Percentiles rank a stretch among this genome's conserved stretches.
Evolutionary conservation across 768 basidiomycete species (phyloP).

Genomic region (Lactifluus subvellereus): DNA sequence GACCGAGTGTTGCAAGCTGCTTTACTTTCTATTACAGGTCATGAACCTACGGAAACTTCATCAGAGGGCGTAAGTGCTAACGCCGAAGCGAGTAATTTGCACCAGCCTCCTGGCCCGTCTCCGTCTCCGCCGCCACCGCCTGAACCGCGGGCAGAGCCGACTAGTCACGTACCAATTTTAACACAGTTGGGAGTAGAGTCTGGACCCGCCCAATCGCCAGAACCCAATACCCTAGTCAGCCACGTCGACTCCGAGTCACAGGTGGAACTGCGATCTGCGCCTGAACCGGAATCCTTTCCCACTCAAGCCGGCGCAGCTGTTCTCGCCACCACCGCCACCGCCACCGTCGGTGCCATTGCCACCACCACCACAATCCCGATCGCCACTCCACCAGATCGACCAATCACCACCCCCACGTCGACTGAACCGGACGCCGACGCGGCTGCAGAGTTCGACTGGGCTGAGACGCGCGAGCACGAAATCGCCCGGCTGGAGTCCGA

Average conservation of each 20-base stretch:
- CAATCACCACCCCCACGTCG: not conserved
- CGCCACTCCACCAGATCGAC: not conserved
- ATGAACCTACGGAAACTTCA: slow-evolving; percentile 33
- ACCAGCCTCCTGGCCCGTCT: slow-evolving; percentile 3
- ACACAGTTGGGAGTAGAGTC: not conserved
- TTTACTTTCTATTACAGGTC: slow-evolving; percentile 63
- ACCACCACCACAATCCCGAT: not conserved
- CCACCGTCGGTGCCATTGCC: slow-evolving; percentile 7
- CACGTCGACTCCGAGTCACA: not conserved
- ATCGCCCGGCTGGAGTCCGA: slow-evolving; percentile 76
- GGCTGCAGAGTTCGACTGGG: slow-evolving; percentile 64
- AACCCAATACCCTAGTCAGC: not conserved
- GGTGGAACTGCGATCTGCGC: not conserved
- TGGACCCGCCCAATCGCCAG: not conserved
- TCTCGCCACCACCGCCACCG: slow-evolving; percentile 17
- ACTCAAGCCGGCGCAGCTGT: not conserved
- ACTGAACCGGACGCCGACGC: slow-evolving; percentile 17
- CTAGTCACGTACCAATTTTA: not conserved
- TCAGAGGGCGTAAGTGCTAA: slow-evolving; percentile 19
- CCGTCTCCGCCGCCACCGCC: not conserved
- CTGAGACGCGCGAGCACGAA: slow-evolving; percentile 80
- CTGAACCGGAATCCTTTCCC: slow-evolving; percentile 2
- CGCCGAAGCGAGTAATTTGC: not conserved
- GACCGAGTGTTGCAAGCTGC: slow-evolving; percentile 65
- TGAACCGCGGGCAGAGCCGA: not conserved